These are phyloP conservation scores for Fusarium tanahbumbuense DNA, from an alignment of 2,329 filamentous ascomycete species.

Conservation along the genomic window DNA sequence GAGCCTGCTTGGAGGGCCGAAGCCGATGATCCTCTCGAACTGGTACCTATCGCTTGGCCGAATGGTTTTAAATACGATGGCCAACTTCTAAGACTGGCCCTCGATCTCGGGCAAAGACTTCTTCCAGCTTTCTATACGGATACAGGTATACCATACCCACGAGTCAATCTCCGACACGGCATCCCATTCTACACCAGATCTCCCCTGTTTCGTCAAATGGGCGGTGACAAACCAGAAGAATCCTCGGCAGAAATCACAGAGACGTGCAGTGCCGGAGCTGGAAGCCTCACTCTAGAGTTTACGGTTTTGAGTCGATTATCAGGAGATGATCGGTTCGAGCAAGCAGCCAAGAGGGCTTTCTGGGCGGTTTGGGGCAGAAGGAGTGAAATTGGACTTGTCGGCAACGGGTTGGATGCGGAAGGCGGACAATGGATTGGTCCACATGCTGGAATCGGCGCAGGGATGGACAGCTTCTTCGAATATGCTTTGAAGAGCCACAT, in stretches of 20 bases:
- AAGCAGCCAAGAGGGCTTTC: conserved; percentile 89
- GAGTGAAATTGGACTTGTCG: conserved; percentile 87
- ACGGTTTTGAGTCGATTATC: conserved; percentile 89
- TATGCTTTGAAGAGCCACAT: conserved; percentile 97
- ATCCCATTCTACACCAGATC: conserved; percentile 94
- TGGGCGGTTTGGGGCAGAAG: conserved; percentile 95
- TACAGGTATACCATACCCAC: conserved; percentile 92
- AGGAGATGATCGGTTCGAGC: conserved; percentile 88
- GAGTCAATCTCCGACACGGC: conserved; percentile 90
- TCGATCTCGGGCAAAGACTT: conserved; percentile 84
- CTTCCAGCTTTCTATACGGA: conserved; percentile 92
- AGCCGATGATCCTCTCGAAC: conserved; percentile 58
- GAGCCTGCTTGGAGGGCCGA: conserved; percentile 42
- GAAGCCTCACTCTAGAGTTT: conserved; percentile 93
- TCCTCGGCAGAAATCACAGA: conserved; percentile 81
- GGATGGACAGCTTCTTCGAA: conserved; percentile 98
- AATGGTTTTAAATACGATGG: conserved; percentile 87
- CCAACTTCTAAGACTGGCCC: conserved; percentile 87
- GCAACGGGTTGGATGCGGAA: conserved; percentile 92
- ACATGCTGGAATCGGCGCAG: conserved; percentile 94
- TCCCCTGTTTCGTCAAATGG: conserved; percentile 72
- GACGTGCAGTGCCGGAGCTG: conserved; percentile 96
- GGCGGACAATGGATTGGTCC: conserved; percentile 88
- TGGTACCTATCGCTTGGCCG: conserved; percentile 74
- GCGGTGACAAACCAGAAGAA: conserved; percentile 50